Base-by-base conservation (phyloP, 2,329 filamentous ascomycete genomes). In the Clarireedia paspali region DNA sequence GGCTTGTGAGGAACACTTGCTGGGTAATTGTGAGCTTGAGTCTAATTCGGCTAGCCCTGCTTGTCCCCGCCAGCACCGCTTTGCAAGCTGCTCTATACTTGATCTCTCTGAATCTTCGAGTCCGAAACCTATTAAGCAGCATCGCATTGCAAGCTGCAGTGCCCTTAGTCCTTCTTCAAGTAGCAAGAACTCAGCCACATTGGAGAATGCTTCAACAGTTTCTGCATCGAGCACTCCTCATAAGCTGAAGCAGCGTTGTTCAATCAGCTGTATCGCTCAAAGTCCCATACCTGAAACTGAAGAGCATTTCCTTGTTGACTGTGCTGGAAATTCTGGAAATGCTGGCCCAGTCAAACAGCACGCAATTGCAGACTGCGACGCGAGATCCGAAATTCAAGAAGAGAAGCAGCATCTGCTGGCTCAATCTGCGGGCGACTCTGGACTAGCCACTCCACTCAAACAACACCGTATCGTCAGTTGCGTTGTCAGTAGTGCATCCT, bases 401-500 rank as follows among this genome's bases (percentile, higher is more conserved):
- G 51, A 53, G 6, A 27, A 39, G 30, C 20, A 48, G 6, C 51
- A 53, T 17, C 27, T 48, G 12, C 27, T 54, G 20, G 52, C 49
- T 9, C n/a, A 49, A 30, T 54, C 34, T 49, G n/a, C 17, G 2
- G 23, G n/a, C 24, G 34, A 27, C 14, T 54, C 52, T 49, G 14
- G 30, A 15, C 52, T 24, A n/a, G 39, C 52, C 3, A 54, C 45
- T 39, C 52, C 52, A 15, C 30, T 42, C 7, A 44, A 24, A 24
- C 52, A 54, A 26, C 52, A 54, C 12, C 24, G 34, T 26, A 39
- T 56, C 30, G 34, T 38, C 30, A 51, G 39, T 27, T 56, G 53
- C n/a, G 17, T 52, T 15, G 4, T 38, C 15, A 39, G 12, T 9
- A 42, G 45, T 30, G n/a, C 39, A 20, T 42, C 45, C 10, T 49